These are phyloP conservation scores for Phytopythium helicoides DNA, from an alignment of 352 stramenopile genomes.

Conservation along the genomic window DNA sequence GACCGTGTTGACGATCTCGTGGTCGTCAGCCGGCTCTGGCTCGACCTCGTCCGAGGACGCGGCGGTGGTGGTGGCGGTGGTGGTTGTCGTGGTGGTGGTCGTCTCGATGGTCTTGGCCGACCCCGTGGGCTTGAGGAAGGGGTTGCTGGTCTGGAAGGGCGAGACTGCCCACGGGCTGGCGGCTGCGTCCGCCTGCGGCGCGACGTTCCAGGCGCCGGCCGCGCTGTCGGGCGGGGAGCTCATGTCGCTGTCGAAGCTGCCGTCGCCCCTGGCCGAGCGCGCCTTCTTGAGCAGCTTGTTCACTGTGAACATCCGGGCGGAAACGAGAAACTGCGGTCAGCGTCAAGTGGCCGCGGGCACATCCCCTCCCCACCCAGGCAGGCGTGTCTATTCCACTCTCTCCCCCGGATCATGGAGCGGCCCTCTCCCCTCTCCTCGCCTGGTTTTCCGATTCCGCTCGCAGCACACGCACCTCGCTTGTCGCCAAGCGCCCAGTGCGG, in stretches of 20 bases:
- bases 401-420: neutral
- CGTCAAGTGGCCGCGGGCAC: constrained; percentile 9
- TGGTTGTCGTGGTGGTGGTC: constrained; percentile 2
- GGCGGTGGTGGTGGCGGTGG: neutral
- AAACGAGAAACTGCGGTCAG: constrained; percentile 12
- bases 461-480: constrained; percentile 50
- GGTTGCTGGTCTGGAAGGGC: constrained; percentile 40
- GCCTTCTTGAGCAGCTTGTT: constrained; percentile 76
- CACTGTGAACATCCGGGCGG: constrained; percentile 37
- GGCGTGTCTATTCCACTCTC: constrained; percentile 9
- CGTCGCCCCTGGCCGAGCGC: constrained; percentile 24
- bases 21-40: constrained; percentile 26
- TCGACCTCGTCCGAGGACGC: constrained; percentile 7
- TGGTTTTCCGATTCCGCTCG: neutral
- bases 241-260: constrained; percentile 21
- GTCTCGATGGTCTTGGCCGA: constrained; percentile 4
- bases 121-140: constrained; percentile 19
- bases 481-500: constrained; percentile 68
- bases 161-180: constrained; percentile 39
- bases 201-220: constrained; percentile 50
- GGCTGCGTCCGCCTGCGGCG: constrained; percentile 20
- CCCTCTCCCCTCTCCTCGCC: constrained; percentile 1
- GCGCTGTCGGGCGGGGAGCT: constrained; percentile 22
- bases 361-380: neutral
- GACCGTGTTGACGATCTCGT: constrained; percentile 23